phyloP scores from a whole-genome alignment of 495 filamentous ascomycete genomes.

The Aspergillus affinis region DNA sequence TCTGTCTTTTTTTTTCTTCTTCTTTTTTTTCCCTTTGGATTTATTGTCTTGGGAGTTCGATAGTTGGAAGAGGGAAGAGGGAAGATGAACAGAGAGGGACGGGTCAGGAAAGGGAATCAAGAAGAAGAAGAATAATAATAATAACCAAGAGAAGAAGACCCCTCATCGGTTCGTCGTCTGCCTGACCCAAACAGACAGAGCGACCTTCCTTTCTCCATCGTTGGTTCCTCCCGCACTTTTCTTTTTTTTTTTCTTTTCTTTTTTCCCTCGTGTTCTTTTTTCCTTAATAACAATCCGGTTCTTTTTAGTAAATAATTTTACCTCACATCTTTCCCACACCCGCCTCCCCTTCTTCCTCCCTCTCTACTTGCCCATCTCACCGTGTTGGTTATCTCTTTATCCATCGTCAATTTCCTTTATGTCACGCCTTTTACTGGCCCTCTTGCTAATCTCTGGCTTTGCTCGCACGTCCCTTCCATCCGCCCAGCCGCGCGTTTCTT shows the following conservation, averaged over 20 bases:
- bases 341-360: constrained; percentile 27
- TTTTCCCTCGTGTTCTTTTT: constrained; percentile 8
- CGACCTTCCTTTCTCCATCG: neutral
- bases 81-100: neutral
- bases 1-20: too few species aligned
- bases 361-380: constrained; percentile 18
- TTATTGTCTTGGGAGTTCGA: neutral
- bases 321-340: constrained; percentile 39
- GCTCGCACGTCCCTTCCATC: constrained; percentile 37
- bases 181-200: neutral
- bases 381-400: constrained; percentile 38
- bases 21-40: too few species aligned
- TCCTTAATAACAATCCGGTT: constrained; percentile 22
- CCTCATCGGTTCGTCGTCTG: neutral
- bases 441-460: constrained; percentile 12
- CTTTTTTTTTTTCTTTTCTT: constrained; percentile 12
- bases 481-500: constrained; percentile 49
- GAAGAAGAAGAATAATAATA: constrained; percentile 11
- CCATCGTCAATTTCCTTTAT: constrained; percentile 48
- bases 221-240: neutral
- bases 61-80: constrained; percentile 10
- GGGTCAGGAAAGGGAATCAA: constrained; percentile 7
- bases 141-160: constrained; percentile 18
- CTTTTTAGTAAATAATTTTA: constrained; percentile 50
- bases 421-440: constrained; percentile 33